A percentile compares a stretch with the other conserved stretches of the same genome.
Conservation (phyloP, 495 filamentous ascomycete species). For the Xylaria sp. region DNA sequence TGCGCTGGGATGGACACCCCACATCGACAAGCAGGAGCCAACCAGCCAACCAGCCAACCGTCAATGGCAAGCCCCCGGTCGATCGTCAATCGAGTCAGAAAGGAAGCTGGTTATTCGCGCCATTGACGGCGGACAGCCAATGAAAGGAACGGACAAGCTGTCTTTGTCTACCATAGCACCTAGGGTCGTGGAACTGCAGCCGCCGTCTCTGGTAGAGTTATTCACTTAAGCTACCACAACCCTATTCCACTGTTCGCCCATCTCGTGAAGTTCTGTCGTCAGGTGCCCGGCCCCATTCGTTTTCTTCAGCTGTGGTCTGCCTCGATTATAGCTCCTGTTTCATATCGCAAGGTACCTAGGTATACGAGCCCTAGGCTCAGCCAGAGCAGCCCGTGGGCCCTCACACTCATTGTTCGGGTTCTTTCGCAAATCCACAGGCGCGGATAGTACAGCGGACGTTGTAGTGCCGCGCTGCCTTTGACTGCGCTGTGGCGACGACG, state of each 20-base stretch:
- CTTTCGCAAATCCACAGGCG: slow-evolving; percentile 1
- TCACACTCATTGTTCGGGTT: not conserved
- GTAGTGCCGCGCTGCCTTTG: slow-evolving; percentile 28
- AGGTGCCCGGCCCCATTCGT: not conserved
- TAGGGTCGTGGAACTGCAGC: slow-evolving; percentile 16
- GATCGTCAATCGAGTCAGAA: slow-evolving; percentile 45
- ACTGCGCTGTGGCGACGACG: slow-evolving; percentile 22
- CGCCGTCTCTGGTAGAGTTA: not conserved
- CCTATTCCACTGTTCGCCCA: not conserved
- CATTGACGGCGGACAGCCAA: slow-evolving; percentile 34
- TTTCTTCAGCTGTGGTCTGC: slow-evolving; percentile 21
- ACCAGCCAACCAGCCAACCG: too few relatives aligned
- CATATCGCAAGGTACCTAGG: not conserved
- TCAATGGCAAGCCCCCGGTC: slow-evolving; percentile 26
- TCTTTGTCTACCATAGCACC: slow-evolving; percentile 34
- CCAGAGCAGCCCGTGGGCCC: slow-evolving; percentile 6
- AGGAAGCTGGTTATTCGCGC: slow-evolving; percentile 35
- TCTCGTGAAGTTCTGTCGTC: not conserved
- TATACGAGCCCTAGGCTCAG: not conserved
- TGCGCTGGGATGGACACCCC: slow-evolving; percentile 24
- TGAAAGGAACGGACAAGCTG: slow-evolving; percentile 26
- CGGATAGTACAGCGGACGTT: slow-evolving; percentile 23
- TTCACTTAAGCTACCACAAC: slow-evolving; percentile 2
- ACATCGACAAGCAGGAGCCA: slow-evolving; percentile 31
- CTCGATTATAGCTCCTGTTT: slow-evolving; percentile 18